Base-by-base conservation (phyloP, 2,329 filamentous ascomycete genomes). In the Phyllosticta citriasiana region DNA sequence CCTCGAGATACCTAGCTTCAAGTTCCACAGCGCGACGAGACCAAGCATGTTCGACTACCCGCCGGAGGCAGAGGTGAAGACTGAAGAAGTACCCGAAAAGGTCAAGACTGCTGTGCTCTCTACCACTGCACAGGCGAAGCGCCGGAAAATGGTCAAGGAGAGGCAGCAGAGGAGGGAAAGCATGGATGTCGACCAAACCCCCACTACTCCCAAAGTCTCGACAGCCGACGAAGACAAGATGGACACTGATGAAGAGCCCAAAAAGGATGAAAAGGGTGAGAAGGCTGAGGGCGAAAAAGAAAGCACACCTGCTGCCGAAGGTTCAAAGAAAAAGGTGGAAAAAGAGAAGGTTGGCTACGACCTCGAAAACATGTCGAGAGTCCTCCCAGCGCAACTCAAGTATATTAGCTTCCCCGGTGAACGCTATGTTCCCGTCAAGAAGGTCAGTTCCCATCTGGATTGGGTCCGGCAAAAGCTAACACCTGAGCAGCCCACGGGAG, bases 31-130 rank as follows among this genome's bases (percentile, higher is more conserved):
- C 77, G 92, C 94, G 67, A 95, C 93, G 10, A 86, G 91, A 62
- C 93, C 93, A 59, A 97, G 92, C 73, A 83, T 97, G 67, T 99
- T 99, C 71, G 94, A 99, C 76, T 99, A 99, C 71, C 94, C 94
- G 35, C 95, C 94, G 1, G 93, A 97, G 76, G 90, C 95, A 69
- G 92, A 97, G 73, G 87, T 95, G 70, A 97, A 97, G 82, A 78
- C 89, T 0, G 93, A 97, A 70, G 93, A 97, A 73, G 91, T 91
- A 0, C 92, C 92, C 0, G 90, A 96, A 64, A 85, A 96, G 75
- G 90, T 99, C 66, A 94, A 95, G 67, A 97, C 94, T 9, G 94
- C 95, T 25, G 91, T 99, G 53, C 80, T 99, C 19, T 97, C 93
- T 2, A 99, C 95, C 3, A 99, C 94, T 2, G 93, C 93, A 1